phyloP scores from a whole-genome alignment of 2,329 filamentous ascomycete genomes.

The Rutstroemia sp. region DNA sequence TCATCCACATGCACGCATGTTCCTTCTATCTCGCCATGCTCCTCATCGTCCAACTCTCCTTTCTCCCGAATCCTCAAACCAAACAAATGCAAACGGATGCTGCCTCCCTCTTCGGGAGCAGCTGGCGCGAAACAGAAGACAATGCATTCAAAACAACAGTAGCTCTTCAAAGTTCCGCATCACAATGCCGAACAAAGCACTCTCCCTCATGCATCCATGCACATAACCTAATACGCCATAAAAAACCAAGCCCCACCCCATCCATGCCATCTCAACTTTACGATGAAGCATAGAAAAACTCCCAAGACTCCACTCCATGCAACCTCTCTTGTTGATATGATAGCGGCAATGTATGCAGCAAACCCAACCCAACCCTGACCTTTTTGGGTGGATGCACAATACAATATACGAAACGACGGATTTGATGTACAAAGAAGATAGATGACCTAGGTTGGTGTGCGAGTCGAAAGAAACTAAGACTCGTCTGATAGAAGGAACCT shows the following conservation, averaged over 20 bases:
- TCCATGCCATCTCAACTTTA: slow-evolving; percentile 1
- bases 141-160: no score
- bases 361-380: no score
- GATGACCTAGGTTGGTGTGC: neutral
- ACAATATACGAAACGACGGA: neutral
- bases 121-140: no score
- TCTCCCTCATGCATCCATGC: neutral
- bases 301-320: neutral
- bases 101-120: no score
- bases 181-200: no score
- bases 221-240: neutral
- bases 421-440: neutral
- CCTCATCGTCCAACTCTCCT: no score
- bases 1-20: no score
- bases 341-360: neutral
- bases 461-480: neutral
- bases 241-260: neutral
- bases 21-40: no score
- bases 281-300: slow-evolving; percentile 3
- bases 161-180: no score
- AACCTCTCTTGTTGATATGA: neutral
- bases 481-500: slow-evolving; percentile 28
- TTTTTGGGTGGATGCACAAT: neutral
- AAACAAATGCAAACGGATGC: no score
- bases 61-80: no score